A percentile compares a stretch with the other conserved stretches of the same genome.
Evolutionary conservation across 1,284 basidiomycete genomes (phyloP).

Genomic region (Ceratobasidium sp.): DNA sequence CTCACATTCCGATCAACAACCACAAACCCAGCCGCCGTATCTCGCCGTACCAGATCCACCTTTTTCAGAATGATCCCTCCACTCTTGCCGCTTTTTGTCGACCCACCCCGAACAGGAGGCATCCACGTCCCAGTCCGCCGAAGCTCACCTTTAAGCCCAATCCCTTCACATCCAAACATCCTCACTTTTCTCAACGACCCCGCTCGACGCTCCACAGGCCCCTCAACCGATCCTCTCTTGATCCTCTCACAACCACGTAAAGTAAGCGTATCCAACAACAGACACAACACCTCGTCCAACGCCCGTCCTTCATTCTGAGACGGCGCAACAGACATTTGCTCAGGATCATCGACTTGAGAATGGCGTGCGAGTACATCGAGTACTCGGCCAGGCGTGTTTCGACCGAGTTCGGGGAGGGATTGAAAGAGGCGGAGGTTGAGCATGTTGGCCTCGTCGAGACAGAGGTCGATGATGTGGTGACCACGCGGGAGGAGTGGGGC

Average conservation of each 20-base stretch:
- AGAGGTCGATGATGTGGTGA: constrained; percentile 23
- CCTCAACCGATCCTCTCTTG: not conserved
- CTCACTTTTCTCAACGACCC: constrained; percentile 24
- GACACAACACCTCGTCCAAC: constrained; percentile 26
- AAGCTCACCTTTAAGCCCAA: constrained; percentile 33
- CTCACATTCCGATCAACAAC: constrained; percentile 21
- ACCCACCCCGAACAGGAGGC: not conserved
- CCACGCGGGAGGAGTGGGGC: constrained; percentile 20
- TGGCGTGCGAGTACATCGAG: constrained; percentile 13
- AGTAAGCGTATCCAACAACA: constrained; percentile 28
- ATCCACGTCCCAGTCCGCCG: constrained; percentile 25
- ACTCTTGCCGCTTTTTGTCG: not conserved
- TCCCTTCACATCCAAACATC: constrained; percentile 38
- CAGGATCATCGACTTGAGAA: constrained; percentile 1
- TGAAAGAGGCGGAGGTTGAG: constrained; percentile 31
- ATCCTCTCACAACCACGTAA: constrained; percentile 27
- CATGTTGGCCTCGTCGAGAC: constrained; percentile 14
- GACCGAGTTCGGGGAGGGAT: constrained; percentile 27
- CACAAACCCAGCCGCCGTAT: constrained; percentile 33
- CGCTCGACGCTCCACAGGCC: constrained; percentile 24
- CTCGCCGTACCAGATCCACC: not conserved
- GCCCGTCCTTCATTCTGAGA: not conserved
- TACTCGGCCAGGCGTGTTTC: constrained; percentile 29
- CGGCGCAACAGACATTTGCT: constrained; percentile 18
- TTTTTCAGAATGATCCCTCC: constrained; percentile 1